Percentiles rank a stretch among this genome's conserved stretches.
phyloP scores from a whole-genome alignment of 352 stramenopile genomes.

The Labyrinthula sp. region DNA sequence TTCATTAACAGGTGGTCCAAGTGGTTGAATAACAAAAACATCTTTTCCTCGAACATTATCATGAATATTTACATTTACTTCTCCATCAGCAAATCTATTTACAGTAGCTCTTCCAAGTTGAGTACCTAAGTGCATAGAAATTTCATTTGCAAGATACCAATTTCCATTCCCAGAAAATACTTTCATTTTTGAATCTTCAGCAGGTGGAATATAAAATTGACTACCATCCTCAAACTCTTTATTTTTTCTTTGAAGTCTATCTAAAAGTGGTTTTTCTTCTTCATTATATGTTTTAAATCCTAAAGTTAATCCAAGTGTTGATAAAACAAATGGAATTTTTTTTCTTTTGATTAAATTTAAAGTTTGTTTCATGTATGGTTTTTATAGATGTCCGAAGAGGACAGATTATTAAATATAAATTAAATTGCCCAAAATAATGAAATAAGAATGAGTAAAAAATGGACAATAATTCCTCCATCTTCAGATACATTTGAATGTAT shows the following conservation, averaged over 20 bases:
- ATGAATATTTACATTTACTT: constrained; percentile 60
- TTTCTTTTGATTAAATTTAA: no score
- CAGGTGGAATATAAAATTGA: constrained; percentile 26
- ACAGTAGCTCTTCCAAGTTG: constrained; percentile 91
- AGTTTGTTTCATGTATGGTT: no score
- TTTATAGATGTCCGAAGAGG: no score
- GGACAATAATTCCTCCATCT: no score
- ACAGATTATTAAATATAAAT: no score
- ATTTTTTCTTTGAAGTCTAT: no score
- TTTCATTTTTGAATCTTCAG: constrained; percentile 26
- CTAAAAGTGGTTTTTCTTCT: no score
- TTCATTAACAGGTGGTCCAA: constrained; percentile 37
- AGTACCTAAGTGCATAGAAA: constrained; percentile 83
- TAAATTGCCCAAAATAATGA: no score
- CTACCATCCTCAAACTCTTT: not conserved
- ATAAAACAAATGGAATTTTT: no score
- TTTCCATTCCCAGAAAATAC: constrained; percentile 95
- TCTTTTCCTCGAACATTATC: constrained; percentile 35
- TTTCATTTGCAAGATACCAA: constrained; percentile 77
- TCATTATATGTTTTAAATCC: constrained; percentile 5
- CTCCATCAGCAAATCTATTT: constrained; percentile 85
- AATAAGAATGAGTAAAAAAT: no score
- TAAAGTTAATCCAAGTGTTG: no score
- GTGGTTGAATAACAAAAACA: constrained; percentile 36
- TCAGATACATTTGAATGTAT: no score